Conservation (phyloP, 2,329 filamentous ascomycete species). For the Macroventuria anomochaeta region DNA sequence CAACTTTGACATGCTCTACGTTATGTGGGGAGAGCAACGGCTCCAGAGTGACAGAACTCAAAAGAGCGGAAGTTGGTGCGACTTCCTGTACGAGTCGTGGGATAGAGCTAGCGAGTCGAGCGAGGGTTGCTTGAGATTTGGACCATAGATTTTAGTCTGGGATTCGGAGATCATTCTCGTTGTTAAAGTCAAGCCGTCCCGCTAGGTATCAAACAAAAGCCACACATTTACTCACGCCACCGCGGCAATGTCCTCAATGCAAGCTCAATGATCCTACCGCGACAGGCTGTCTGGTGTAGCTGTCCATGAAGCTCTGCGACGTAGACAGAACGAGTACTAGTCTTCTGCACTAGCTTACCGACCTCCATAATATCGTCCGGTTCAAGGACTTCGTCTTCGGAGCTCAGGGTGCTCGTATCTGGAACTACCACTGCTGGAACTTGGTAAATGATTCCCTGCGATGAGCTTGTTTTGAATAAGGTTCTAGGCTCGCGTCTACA, state of each 20-base stretch:
- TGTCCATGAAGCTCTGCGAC: no score
- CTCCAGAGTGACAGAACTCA: background rate
- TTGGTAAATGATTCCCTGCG: no score
- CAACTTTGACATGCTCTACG: background rate
- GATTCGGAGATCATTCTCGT: background rate
- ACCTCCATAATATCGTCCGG: no score
- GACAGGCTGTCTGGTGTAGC: background rate
- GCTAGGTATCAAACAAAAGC: background rate
- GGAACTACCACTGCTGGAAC: no score
- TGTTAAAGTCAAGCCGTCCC: background rate
- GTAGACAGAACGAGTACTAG: no score
- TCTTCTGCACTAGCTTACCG: no score
- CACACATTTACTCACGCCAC: background rate
- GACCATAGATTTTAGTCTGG: background rate
- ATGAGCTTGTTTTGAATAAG: no score
- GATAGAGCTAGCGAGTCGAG: constrained; percentile 3
- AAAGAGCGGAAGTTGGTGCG: background rate
- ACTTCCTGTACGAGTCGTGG: background rate
- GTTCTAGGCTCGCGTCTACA: no score
- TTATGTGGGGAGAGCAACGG: background rate
- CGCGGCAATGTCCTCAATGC: background rate
- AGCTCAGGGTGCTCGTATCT: no score
- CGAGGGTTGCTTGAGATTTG: background rate
- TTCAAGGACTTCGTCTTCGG: no score
- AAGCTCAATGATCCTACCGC: no score